Base-by-base conservation (phyloP, 768 basidiomycete species). In the Pleurotus pulmonarius region DNA sequence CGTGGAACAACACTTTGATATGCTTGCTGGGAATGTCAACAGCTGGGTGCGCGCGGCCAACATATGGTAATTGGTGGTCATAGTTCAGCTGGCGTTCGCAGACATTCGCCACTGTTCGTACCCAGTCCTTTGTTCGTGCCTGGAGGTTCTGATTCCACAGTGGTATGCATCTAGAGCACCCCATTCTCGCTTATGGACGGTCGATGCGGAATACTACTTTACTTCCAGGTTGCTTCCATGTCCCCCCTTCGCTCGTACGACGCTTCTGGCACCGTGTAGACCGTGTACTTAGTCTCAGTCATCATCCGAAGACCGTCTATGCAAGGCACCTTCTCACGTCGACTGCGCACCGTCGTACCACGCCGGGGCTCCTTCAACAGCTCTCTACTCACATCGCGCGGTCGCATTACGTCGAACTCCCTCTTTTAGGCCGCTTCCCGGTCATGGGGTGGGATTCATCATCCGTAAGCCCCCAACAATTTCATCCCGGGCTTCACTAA, bases 401-500 rank as follows among this genome's bases (percentile, higher is more conserved):
- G 29, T 34, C 9, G 29, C 29, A 34, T 34, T 34, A 34, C 29
- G 29, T 34, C 29, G 29, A 34, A 34, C 29, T 34, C 29, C 29
- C 29, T 34, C 29, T 34, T 34, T 34, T 34, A 34, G 29, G 29
- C 29, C 29, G 9, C 29, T 34, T 34, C 29, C 29, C 29, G 29
- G 29, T 34, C 29, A 34, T 34, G 29, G 29, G 29, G 29, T 34
- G 29, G 29, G 29, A 34, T 34, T 34, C 9, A 34, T 11, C 29
- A 11, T 34, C 29, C 29, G 29, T 34, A 40, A 37, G 44, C 60
- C 57, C 15, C 57, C 7, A 34, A 26, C 34, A 12, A 39, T 11
- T 7, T 25, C n/a, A 38, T 62, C 58, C 45, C 46, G 47, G 7
- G 49, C 40, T 12, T 45, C 43, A 45, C 29, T 11, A 34, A 34